phyloP scores from a whole-genome alignment of 345 rosid species.

The Euclidium syriacum region DNA sequence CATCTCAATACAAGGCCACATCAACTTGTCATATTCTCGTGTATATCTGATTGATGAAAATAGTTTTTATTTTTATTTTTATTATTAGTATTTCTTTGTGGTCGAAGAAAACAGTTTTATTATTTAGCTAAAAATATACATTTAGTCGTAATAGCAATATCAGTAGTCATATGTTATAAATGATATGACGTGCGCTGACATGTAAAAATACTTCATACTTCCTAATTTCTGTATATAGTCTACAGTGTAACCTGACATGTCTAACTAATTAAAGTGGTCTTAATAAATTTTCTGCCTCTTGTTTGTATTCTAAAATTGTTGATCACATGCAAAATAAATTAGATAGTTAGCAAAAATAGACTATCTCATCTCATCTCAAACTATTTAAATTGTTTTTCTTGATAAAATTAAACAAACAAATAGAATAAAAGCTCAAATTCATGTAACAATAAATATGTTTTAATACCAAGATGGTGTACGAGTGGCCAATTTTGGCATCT shows the following conservation, averaged over 20 bases:
- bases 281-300: background rate
- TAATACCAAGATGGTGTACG: background rate
- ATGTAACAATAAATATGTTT: background rate
- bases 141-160: background rate
- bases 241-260: constrained; percentile 1
- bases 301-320: background rate
- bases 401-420: background rate
- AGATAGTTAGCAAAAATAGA: background rate
- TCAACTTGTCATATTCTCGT: background rate
- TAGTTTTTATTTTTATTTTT: no score
- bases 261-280: constrained; percentile 4
- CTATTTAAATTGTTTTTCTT: background rate
- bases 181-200: background rate
- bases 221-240: background rate
- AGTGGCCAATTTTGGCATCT: background rate
- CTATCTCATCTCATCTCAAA: background rate
- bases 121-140: background rate
- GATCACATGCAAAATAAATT: background rate
- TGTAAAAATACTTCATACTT: background rate
- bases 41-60: background rate
- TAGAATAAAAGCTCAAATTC: background rate
- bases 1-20: background rate
- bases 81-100: no score
- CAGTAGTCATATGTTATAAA: background rate
- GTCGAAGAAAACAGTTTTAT: background rate